Base-by-base conservation (phyloP, 495 filamentous ascomycete species). In the Trichoderma virens region DNA sequence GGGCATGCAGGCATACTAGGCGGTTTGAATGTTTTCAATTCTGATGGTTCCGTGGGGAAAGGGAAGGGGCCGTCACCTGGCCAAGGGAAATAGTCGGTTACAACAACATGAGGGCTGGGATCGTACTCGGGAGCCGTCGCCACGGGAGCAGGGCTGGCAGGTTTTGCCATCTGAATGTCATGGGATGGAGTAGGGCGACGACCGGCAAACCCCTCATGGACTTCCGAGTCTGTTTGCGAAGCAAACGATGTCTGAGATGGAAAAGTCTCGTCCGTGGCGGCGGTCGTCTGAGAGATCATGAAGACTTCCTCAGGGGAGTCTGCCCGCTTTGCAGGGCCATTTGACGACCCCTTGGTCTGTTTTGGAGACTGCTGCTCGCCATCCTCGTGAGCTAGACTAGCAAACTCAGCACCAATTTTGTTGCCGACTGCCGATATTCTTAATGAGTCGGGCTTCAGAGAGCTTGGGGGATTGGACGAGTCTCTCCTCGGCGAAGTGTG, bases 81-180 rank as follows among this genome's bases (percentile, higher is more conserved):
- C 77, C 79, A 79, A 41, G 75, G 75, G 16, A 83, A 70, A 62
- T 77, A 84, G 66, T 85, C 82, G 2, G 73, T 76, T 39, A 80
- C 78, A 39, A 80, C 75, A 18, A 85, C 76, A 65, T 76, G 71
- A 2, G 72, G 72, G 16, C 72, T 72, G 18, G 61, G 54, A 34
- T 76, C 70, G 45, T 76, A 70, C n/a, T 74, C 67, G 2, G 71
- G 70, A 7, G 62, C 59, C 2, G 66, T 45, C 6, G 62, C 61
- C 9, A 39, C 18, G 28, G 64, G 65, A 3, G 32, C 41, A 16
- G 63, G 63, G 25, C 63, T 65, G 5, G 56, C 5, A 30, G 47
- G 45, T 18, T 31, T 14, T 64, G 61, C 31, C 27, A 62, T 59
- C 64, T 51, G 3, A 56, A 59, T 11, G n/a, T 51, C 35, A 14